Base-by-base conservation (phyloP, 163 green algal species). In the Volvox carteri region DNA sequence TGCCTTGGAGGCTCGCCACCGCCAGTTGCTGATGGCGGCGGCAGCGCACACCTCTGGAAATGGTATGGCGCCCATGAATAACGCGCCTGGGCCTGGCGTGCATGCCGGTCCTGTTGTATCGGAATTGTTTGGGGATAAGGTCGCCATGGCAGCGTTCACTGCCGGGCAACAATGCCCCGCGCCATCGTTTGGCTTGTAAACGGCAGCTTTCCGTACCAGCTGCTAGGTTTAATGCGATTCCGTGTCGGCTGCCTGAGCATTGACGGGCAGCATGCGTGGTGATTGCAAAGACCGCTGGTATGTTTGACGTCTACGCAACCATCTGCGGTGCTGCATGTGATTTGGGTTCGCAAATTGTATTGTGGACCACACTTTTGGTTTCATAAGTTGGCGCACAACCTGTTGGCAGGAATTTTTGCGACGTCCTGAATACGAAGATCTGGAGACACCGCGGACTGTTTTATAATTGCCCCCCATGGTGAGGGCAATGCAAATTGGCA, bases 281-380 rank as follows among this genome's bases (percentile, higher is more conserved):
- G 41, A 37, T 23, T 7, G 16, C 12, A 52, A 30, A 30, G 25
- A 33, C 28, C 9, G 2, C 30, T 35, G 39, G 37, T 54, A 78
- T 78, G 56, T 39, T 76, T 1, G 67, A 21, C 67, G 37, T 35
- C 67, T 77, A 37, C 70, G 70, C 70, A 78, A 78, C 39, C 37
- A 54, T 78, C 70, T 78, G 70, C 70, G 70, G 44, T 28, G 73
- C 42, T 62, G 23, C 44, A 28, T 65, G 73, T 80, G 73, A 80
- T 80, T 80, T 78, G 54, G 70, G 37, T 37, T 56, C 70, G 42
- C 18, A 21, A 79, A 39, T 80, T 25, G 62, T 80, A 80, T 58
- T 78, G 21, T 78, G 70, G 42, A 80, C 73, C 44, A 44, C 73
- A 80, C 72, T 65, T 80, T 44, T 80, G 73, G 73, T 80, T 80